Base-by-base conservation (phyloP, 2,329 filamentous ascomycete species). In the Endocalyx cinctus region DNA sequence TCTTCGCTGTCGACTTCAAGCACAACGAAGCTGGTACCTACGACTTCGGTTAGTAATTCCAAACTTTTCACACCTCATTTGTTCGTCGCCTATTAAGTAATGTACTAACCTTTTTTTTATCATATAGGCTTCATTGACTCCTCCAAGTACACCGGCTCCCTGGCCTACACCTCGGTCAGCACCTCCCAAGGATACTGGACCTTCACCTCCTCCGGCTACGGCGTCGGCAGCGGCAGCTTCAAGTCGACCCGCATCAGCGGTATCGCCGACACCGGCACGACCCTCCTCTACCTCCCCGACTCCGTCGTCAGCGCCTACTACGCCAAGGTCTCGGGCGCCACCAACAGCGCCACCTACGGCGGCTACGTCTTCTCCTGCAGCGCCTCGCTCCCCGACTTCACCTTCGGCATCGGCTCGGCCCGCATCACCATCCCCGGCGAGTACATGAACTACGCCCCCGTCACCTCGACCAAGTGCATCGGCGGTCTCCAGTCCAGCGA, bases 181-280 rank as follows among this genome's bases (percentile, higher is more conserved):
- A n/a, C n/a, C n/a, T n/a, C n/a, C n/a, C n/a, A n/a, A n/a, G n/a
- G n/a, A n/a, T n/a, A n/a, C n/a, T n/a, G n/a, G n/a, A n/a, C n/a
- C n/a, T n/a, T n/a, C n/a, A n/a, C n/a, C n/a, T n/a, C n/a, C n/a
- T n/a, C n/a, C n/a, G n/a, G n/a, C n/a, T n/a, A n/a, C n/a, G n/a
- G n/a, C n/a, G n/a, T n/a, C n/a, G n/a, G n/a, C n/a, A n/a, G n/a
- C n/a, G n/a, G n/a, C n/a, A n/a, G n/a, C n/a, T n/a, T n/a, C n/a
- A n/a, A n/a, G n/a, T n/a, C n/a, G n/a, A n/a, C n/a, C n/a, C n/a
- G n/a, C n/a, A n/a, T 55, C 19, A 49, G 43, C 12, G 67, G 67
- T 15, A 74, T 76, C 39, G 66, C 67, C n/a, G 74, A 78, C 53
- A 77, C 74, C 8, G 74, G 74, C 33, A 74, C 72, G 14, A 70